Evolutionary conservation across 108 stramenopile genomes (phyloP), one percentile per base, ranked within the genome.

Genomic region (Parmales sp.): DNA sequence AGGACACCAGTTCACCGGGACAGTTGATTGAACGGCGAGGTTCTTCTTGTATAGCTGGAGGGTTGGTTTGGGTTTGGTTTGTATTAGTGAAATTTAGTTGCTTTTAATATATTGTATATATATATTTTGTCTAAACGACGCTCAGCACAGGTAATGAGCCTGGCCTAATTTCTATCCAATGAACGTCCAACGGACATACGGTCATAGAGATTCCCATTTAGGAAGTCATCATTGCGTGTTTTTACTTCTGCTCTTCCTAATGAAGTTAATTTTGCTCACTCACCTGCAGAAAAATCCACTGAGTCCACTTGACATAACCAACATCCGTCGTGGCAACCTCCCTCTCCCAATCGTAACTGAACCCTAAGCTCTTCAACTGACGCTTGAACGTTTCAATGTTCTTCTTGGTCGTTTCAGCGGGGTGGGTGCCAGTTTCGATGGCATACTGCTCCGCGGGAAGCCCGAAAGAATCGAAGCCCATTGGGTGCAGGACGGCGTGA

Each of bases 381-480:
- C 92, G 77, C 76, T 90, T 91, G 69, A 99, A 97, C 65, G 86
- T 94, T 72, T 80, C 91, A 80, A 97, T 99, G 77, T 99, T 99
- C 41, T 77, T 74, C 29, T 69, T 66, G 6, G 98, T 99, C 28
- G 93, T 95, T 18, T 82, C 86, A 51, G 82, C 92, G n/a, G 98
- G 98, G 74, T 92, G 86, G 13, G 95, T 86, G 13, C 95, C 95
- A 38, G 96, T 95, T 43, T 97, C 82, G 77, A 96, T 91, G 39
- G 98, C 98, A 76, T 91, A 95, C 81, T 99, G 96, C 76, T 99
- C 98, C 18, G 98, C 98, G n/a, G 98, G 98, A 39, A 99, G 81
- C 23, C 98, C 98, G 79, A 97, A 99, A n/a, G 94, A 90, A 75
- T 99, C 98, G 96, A 96, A 99, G 16, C 98, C 98, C 70, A 99